Conservation (phyloP, 23 red algal genomes). For the Gracilariopsis chorda region DNA sequence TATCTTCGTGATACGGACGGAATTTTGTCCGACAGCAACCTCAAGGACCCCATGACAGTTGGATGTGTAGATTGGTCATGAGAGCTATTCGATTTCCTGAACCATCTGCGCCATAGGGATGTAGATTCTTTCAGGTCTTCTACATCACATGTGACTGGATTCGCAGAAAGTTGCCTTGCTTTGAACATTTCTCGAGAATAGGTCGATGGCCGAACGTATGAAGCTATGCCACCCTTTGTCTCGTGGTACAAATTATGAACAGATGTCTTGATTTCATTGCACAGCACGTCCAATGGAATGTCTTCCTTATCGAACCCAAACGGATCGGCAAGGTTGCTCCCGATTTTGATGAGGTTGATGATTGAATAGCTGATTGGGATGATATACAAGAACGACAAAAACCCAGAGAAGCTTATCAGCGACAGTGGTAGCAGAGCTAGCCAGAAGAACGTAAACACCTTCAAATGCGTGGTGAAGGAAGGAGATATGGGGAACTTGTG, state of each 20-base stretch:
- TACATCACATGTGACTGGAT: neutral
- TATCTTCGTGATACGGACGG: neutral
- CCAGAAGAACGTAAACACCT: slow-evolving; percentile 46
- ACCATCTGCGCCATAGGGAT: neutral
- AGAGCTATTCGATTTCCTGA: neutral
- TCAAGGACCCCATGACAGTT: neutral
- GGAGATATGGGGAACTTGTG: slow-evolving; percentile 41
- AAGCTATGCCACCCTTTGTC: neutral
- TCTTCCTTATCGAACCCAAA: slow-evolving; percentile 42
- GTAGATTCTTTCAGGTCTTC: neutral
- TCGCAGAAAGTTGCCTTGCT: neutral
- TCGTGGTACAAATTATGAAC: neutral
- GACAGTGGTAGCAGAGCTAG: slow-evolving; percentile 27
- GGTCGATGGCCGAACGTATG: neutral
- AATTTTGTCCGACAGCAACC: neutral
- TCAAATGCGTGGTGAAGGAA: slow-evolving; percentile 32
- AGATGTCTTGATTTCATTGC: slow-evolving; percentile 26
- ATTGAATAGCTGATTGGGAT: slow-evolving; percentile 40
- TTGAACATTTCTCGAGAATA: slow-evolving; percentile 29
- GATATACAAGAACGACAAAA: slow-evolving; percentile 24
- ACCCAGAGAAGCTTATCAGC: slow-evolving; percentile 20
- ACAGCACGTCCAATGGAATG: slow-evolving; percentile 16
- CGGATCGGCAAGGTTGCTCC: slow-evolving; percentile 37
- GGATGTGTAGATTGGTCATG: neutral
- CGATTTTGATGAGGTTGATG: slow-evolving; percentile 33